Percentiles rank a stretch among this genome's conserved stretches.
Evolutionary conservation across 257 asterid species (phyloP).

Genomic region (Solanum paucissectum): DNA sequence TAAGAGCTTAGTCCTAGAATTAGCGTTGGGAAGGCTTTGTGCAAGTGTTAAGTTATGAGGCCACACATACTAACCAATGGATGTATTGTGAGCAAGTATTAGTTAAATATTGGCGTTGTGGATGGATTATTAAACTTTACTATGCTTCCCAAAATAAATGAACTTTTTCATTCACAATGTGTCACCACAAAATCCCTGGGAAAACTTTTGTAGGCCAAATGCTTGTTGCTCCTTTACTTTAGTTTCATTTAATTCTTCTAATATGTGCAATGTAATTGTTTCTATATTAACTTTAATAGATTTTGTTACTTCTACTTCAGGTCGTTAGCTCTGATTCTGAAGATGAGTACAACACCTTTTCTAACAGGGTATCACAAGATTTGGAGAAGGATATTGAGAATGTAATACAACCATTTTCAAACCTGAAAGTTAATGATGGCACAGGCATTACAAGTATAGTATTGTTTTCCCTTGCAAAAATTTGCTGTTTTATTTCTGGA

Average conservation of each 20-base stretch:
- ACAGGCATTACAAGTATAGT: slow-evolving; percentile 18
- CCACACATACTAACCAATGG: not conserved
- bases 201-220: not conserved
- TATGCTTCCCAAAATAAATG: not conserved
- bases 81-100: not conserved
- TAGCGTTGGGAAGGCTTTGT: not conserved
- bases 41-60: not conserved
- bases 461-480: not conserved
- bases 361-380: slow-evolving; percentile 15
- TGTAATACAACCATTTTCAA: slow-evolving; percentile 42
- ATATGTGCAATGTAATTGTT: not conserved
- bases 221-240: not conserved
- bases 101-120: not conserved
- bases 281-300: not conserved
- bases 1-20: not conserved
- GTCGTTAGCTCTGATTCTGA: slow-evolving; percentile 62
- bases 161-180: not conserved
- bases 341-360: slow-evolving; percentile 25
- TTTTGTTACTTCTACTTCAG: slow-evolving; percentile 20
- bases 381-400: slow-evolving; percentile 31
- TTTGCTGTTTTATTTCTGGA: not conserved
- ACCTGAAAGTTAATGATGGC: slow-evolving; percentile 42
- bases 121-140: not conserved
- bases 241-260: not conserved
- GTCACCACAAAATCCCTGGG: not conserved